phyloP scores from a whole-genome alignment of 345 rosid species.

The Angophora floribunda region DNA sequence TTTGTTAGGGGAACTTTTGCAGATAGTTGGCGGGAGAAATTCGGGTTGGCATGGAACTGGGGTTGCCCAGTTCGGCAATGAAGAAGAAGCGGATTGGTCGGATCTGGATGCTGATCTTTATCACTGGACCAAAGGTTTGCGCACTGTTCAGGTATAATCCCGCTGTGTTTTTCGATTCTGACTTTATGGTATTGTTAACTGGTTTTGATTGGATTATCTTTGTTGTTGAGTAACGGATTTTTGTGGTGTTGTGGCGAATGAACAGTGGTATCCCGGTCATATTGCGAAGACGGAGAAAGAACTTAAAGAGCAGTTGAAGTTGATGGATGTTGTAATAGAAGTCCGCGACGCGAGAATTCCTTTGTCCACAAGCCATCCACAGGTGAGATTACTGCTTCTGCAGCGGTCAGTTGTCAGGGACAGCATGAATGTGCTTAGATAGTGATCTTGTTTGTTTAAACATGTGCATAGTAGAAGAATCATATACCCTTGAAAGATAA shows the following conservation, averaged over 20 bases:
- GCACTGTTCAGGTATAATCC: slow-evolving; percentile 67
- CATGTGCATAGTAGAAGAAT: background rate
- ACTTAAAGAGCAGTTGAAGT: slow-evolving; percentile 83
- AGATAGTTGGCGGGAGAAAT: slow-evolving; percentile 62
- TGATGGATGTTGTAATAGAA: slow-evolving; percentile 95
- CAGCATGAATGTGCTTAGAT: background rate
- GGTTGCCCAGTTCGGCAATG: slow-evolving; percentile 2
- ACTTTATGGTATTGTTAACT: background rate
- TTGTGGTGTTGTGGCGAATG: background rate
- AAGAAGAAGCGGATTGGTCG: slow-evolving; percentile 50
- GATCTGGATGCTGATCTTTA: slow-evolving; percentile 69
- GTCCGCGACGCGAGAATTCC: slow-evolving; percentile 94
- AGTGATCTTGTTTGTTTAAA: background rate
- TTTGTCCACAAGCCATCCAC: slow-evolving; percentile 77
- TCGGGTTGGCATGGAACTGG: slow-evolving; percentile 24
- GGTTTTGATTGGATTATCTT: background rate
- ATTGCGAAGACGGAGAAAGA: slow-evolving; percentile 92
- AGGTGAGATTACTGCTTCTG: slow-evolving; percentile 24
- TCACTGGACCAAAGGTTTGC: slow-evolving; percentile 59
- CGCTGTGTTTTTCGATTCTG: background rate
- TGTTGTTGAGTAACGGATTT: background rate
- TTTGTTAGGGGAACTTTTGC: background rate
- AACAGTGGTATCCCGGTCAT: slow-evolving; percentile 97
- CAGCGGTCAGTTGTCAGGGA: background rate
- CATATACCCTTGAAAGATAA: background rate